Percentiles rank a stretch among this genome's conserved stretches.
Evolutionary conservation across 208 protist species (phyloP).

Genomic region (Borovskyia barvae): DNA sequence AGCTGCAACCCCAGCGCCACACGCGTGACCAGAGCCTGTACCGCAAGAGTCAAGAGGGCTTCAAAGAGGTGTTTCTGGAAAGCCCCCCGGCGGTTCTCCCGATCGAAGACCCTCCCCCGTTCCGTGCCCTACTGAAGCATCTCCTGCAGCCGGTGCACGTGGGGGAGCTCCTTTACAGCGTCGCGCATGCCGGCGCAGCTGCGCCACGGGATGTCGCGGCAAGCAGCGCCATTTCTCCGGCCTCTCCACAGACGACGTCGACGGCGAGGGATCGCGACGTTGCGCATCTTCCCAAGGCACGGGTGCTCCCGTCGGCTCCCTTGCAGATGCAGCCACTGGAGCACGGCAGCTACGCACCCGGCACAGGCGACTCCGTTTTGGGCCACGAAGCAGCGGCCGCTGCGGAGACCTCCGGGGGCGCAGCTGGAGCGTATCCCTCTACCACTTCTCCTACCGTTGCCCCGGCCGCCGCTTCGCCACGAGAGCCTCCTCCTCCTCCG

Average conservation of each 20-base stretch:
- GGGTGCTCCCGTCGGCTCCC: slow-evolving; percentile 15
- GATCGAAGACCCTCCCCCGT: not conserved
- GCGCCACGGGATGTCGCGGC: not conserved
- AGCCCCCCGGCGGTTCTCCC: slow-evolving; percentile 27
- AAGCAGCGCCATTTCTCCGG: too few species aligned
- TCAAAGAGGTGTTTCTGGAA: slow-evolving; percentile 28
- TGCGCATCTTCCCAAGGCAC: not conserved
- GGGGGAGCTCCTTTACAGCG: slow-evolving; percentile 25
- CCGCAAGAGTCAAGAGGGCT: slow-evolving; percentile 24
- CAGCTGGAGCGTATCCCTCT: too few species aligned
- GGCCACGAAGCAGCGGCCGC: not conserved
- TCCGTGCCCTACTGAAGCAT: slow-evolving; percentile 1
- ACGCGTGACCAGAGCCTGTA: slow-evolving; percentile 26
- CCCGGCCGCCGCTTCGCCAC: too few species aligned
- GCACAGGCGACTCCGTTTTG: not conserved
- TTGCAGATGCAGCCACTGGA: slow-evolving; percentile 6
- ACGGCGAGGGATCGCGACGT: too few species aligned
- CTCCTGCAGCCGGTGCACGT: slow-evolving; percentile 27
- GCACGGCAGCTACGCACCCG: not conserved
- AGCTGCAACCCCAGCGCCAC: slow-evolving; percentile 3
- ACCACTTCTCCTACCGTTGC: too few species aligned
- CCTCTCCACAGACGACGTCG: too few species aligned
- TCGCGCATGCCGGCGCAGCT: not conserved
- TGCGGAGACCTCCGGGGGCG: not conserved
- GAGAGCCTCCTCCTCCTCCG: too few species aligned